Base-by-base conservation (phyloP, 306 rosid species). In the Cicer judaicum region DNA sequence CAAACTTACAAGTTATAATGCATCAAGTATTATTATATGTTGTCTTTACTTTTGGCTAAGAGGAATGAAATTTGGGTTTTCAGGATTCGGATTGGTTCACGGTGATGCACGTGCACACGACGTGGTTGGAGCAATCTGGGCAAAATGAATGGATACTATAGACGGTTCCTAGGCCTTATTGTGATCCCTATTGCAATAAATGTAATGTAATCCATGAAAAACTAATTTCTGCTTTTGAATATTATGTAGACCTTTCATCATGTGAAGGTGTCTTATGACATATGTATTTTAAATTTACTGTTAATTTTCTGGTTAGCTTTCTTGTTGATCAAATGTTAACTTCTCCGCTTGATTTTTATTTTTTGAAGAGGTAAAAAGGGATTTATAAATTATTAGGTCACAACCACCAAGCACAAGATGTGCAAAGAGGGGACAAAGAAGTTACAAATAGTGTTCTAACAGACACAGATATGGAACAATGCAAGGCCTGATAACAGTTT, bases 61-160 rank as follows among this genome's bases (percentile, higher is more conserved):
- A 80, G 10, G 81, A 80, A 36, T 80, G 78, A 49, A 73, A 55
- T 62, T 53, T 63, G 78, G 40, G 6, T 82, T 79, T 79, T 84
- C 89, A 91, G 98, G 96, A 81, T 69, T 49, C 88, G 8, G 75
- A 77, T 43, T 87, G 84, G 75, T 84, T 70, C 71, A 85, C 67
- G 10, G 89, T 84, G 91, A 24, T 86, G 63, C 96, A 88, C 61
- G 78, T 80, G 65, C 98, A 93, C 50, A 87, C 89, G 80, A 89
- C 96, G 2, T 79, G 85, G 86, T 21, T 68, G 78, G 83, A 84
- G 63, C 85, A 78, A 38, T 64, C 77, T 7, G 75, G 44, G 60
- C 40, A 89, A 78, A 75, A 62, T 72, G 72, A 49, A 43, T 87
- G 84, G 85, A 16, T 72, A 14, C 2, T 89, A 68, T 91, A 84